phyloP scores from a whole-genome alignment of 1,139 yeast species.

The Nakaseomyces nivariensis region DNA sequence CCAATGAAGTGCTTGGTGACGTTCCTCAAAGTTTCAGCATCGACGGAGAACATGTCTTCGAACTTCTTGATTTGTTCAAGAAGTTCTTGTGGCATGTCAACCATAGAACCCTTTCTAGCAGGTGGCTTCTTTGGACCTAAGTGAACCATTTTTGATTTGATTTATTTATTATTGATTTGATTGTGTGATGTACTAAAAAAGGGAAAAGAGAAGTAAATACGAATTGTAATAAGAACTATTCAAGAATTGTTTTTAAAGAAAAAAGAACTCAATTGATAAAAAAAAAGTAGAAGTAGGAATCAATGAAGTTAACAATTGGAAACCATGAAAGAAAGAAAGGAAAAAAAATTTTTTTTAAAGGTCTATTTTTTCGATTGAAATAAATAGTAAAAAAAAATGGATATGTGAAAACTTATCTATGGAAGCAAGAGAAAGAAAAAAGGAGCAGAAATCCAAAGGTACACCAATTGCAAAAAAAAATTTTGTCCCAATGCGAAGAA shows the following conservation, averaged over 20 bases:
- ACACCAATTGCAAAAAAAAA: too few species aligned
- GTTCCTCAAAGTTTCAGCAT: slow-evolving; percentile 47
- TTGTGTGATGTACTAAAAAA: not conserved
- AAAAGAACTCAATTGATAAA: too few species aligned
- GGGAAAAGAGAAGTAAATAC: not conserved
- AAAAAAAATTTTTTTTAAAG: not conserved
- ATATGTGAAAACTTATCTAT: not conserved
- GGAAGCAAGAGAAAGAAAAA: not conserved
- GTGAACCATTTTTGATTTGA: slow-evolving; percentile 50
- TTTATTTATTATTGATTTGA: not conserved
- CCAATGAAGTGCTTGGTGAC: slow-evolving; percentile 59
- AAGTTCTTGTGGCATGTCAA: slow-evolving; percentile 60
- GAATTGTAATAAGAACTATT: too few species aligned
- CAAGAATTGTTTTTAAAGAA: too few species aligned
- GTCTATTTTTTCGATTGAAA: not conserved
- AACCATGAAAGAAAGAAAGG: not conserved
- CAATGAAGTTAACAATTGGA: not conserved
- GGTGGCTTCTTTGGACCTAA: slow-evolving; percentile 80
- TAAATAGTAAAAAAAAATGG: not conserved
- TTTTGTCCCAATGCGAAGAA: too few species aligned
- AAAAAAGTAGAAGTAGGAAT: not conserved
- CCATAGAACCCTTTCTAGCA: slow-evolving; percentile 70
- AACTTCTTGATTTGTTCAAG: slow-evolving; percentile 47
- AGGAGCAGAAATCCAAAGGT: not conserved
- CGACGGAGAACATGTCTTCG: slow-evolving; percentile 56